Evolutionary conservation across 1,284 basidiomycete genomes (phyloP).

Genomic region (Puccinia brachypodii): DNA sequence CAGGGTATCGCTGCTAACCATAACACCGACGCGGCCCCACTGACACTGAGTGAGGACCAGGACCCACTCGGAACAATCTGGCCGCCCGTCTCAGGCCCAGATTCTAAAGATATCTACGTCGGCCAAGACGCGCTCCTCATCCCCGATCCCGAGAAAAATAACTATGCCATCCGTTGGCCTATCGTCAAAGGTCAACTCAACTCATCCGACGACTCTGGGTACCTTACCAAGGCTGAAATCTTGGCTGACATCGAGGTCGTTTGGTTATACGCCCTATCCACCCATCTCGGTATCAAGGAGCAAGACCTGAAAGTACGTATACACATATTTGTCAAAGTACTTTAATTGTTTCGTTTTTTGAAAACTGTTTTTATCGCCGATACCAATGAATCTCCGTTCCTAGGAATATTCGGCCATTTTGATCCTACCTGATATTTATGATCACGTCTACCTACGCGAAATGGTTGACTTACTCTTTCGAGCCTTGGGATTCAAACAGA

Average conservation of each 20-base stretch:
- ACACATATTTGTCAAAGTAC: background rate
- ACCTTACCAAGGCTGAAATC: slow-evolving; percentile 67
- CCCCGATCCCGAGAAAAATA: slow-evolving; percentile 67
- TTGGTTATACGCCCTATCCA: slow-evolving; percentile 65
- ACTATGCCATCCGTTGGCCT: slow-evolving; percentile 75
- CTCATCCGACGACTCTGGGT: slow-evolving; percentile 64
- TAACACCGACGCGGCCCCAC: slow-evolving; percentile 63
- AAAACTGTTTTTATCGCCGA: background rate
- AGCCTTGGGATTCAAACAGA: slow-evolving; percentile 84
- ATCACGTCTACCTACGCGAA: slow-evolving; percentile 77
- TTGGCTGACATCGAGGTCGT: slow-evolving; percentile 76
- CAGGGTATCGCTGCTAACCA: slow-evolving; percentile 69
- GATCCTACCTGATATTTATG: slow-evolving; percentile 89
- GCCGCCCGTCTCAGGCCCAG: slow-evolving; percentile 64
- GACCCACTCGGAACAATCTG: slow-evolving; percentile 78
- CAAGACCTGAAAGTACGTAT: slow-evolving; percentile 66
- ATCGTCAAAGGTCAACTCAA: slow-evolving; percentile 76
- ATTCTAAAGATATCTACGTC: slow-evolving; percentile 60
- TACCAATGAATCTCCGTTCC: background rate
- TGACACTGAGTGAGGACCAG: slow-evolving; percentile 75
- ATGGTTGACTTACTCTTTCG: slow-evolving; percentile 74
- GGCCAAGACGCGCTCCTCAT: slow-evolving; percentile 77
- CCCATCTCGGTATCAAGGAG: slow-evolving; percentile 66
- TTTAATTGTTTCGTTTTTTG: background rate
- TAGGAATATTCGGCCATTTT: slow-evolving; percentile 84